Conservation (phyloP, 345 rosid genomes). For the Erysimum cheiranthoides region DNA sequence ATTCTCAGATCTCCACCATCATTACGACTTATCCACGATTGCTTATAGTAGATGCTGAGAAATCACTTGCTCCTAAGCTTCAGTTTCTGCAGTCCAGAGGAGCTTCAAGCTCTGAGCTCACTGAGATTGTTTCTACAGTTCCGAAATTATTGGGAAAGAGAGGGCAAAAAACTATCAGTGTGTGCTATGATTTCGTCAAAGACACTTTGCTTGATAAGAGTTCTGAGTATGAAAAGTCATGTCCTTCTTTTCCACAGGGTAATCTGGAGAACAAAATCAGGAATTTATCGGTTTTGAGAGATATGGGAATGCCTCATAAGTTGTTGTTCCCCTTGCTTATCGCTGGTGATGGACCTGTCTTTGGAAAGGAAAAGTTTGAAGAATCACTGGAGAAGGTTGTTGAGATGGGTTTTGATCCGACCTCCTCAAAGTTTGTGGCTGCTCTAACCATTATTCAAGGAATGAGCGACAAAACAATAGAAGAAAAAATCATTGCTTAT, state of each 20-base stretch:
- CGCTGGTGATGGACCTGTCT: neutral
- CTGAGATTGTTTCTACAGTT: neutral
- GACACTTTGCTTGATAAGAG: neutral
- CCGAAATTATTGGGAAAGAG: slow-evolving; percentile 31
- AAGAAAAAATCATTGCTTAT: neutral
- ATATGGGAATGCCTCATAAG: slow-evolving; percentile 30
- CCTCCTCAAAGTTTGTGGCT: neutral
- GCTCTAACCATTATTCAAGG: slow-evolving; percentile 13
- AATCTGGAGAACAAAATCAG: neutral
- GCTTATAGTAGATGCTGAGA: slow-evolving; percentile 25
- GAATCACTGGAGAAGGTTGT: slow-evolving; percentile 14
- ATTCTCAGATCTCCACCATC: slow-evolving; percentile 33
- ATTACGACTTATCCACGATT: slow-evolving; percentile 18
- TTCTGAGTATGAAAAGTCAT: neutral
- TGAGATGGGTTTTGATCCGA: slow-evolving; percentile 36
- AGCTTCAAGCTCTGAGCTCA: slow-evolving; percentile 30
- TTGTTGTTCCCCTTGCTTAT: neutral
- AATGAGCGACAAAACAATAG: slow-evolving; percentile 8
- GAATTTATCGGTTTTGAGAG: slow-evolving; percentile 25
- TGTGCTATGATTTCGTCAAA: slow-evolving; percentile 30
- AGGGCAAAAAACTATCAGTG: neutral
- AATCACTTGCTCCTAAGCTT: slow-evolving; percentile 38
- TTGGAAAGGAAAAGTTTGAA: slow-evolving; percentile 12
- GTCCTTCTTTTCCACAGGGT: neutral
- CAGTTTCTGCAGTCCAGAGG: slow-evolving; percentile 37